phyloP scores from a whole-genome alignment of 2,329 filamentous ascomycete species.

The Hypoxylon sp. region DNA sequence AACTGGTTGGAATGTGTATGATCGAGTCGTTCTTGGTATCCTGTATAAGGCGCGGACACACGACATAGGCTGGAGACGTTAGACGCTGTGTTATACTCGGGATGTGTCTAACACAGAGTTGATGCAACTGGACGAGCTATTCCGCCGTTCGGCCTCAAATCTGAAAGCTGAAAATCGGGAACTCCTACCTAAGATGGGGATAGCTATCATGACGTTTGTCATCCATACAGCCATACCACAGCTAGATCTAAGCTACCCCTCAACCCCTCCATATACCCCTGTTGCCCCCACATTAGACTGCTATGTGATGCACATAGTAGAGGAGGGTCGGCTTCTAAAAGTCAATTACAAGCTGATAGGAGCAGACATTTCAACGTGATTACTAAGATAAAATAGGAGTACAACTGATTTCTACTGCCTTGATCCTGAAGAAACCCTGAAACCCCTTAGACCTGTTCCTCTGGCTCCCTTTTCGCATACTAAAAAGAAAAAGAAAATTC shows the following conservation, averaged over 20 bases:
- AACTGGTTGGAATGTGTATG: conserved; percentile 44
- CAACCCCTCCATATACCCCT: background rate
- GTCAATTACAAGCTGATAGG: background rate
- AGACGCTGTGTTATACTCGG: background rate
- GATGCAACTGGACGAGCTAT: conserved; percentile 11
- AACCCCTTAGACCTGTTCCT: conserved; percentile 8
- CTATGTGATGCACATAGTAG: no score
- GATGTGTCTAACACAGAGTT: conserved; percentile 3
- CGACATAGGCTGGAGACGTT: conserved; percentile 44
- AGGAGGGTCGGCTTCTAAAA: background rate
- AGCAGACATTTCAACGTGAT: conserved; percentile 1
- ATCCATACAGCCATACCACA: conserved; percentile 2
- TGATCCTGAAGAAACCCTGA: conserved; percentile 10
- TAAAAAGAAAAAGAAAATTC: background rate
- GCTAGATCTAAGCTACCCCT: conserved; percentile 24
- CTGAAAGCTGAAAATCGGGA: background rate
- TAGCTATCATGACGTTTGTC: conserved; percentile 32
- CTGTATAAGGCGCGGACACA: conserved; percentile 47
- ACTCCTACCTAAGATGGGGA: background rate
- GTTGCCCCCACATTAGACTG: conserved; percentile 18
- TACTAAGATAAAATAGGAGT: conserved; percentile 7
- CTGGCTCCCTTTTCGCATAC: conserved; percentile 1
- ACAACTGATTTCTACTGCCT: conserved; percentile 16
- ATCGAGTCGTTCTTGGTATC: conserved; percentile 45
- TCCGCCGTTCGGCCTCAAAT: background rate